A percentile compares a stretch with the other conserved stretches of the same genome.
These are phyloP conservation scores for Phytophthora boehmeriae DNA, from an alignment of 352 stramenopile genomes.

Conservation along the genomic window DNA sequence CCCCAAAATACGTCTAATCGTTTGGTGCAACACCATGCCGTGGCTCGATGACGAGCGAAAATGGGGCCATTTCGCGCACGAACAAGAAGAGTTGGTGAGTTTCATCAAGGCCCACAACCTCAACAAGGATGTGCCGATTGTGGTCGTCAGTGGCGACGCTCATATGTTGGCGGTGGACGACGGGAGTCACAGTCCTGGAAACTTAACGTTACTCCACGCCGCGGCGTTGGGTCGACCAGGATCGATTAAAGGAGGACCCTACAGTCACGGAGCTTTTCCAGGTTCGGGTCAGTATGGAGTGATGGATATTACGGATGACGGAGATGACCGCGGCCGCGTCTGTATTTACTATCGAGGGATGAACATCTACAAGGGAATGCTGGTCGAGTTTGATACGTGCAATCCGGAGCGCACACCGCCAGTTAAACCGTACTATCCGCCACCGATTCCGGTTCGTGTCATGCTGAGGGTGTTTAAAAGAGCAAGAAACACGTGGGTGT, in stretches of 20 bases:
- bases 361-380: slow-evolving; percentile 53
- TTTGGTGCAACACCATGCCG: slow-evolving; percentile 90
- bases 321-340: slow-evolving; percentile 54
- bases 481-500: slow-evolving; percentile 30
- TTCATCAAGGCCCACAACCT: slow-evolving; percentile 71
- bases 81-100: slow-evolving; percentile 79
- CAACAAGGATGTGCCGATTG: slow-evolving; percentile 72
- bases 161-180: slow-evolving; percentile 92
- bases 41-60: slow-evolving; percentile 89
- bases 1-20: slow-evolving; percentile 62
- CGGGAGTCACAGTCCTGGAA: slow-evolving; percentile 69
- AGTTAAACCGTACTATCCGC: slow-evolving; percentile 62
- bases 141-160: slow-evolving; percentile 87
- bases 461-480: slow-evolving; percentile 70
- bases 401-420: slow-evolving; percentile 67
- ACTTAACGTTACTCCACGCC: slow-evolving; percentile 81
- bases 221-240: slow-evolving; percentile 80
- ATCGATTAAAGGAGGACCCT: slow-evolving; percentile 87
- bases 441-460: slow-evolving; percentile 59
- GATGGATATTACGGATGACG: slow-evolving; percentile 83
- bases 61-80: slow-evolving; percentile 85
- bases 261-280: slow-evolving; percentile 84
- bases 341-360: slow-evolving; percentile 78
- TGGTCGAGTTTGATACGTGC: slow-evolving; percentile 83
- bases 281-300: slow-evolving; percentile 82